Percentiles rank a stretch among this genome's conserved stretches.
These are phyloP conservation scores for Gleditsia sinensis DNA, from an alignment of 306 rosid species.

Conservation along the genomic window DNA sequence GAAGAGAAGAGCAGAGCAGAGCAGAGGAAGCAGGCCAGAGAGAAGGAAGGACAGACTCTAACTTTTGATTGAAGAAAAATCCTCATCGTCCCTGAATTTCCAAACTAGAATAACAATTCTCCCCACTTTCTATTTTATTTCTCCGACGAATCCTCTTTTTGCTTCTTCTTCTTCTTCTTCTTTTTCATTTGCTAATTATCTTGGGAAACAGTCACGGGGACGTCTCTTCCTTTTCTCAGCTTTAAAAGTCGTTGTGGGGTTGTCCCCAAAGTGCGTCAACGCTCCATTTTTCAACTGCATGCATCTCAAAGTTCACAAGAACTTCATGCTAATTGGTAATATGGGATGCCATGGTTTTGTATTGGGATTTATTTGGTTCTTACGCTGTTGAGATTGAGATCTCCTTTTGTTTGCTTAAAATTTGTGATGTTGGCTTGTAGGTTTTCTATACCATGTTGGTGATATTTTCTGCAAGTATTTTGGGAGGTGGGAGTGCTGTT, in stretches of 20 bases:
- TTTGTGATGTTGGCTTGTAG: background rate
- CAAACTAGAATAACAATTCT: background rate
- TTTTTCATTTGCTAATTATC: background rate
- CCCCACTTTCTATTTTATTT: constrained; percentile 32
- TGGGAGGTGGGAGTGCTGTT: background rate
- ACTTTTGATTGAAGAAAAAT: too few relatives aligned
- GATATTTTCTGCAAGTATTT: background rate
- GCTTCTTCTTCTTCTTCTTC: background rate
- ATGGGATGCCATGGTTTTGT: background rate
- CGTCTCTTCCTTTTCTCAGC: background rate
- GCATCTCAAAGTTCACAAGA: constrained; percentile 7
- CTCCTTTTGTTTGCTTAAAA: background rate
- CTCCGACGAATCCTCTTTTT: background rate
- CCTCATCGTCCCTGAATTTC: too few relatives aligned
- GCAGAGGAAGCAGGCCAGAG: background rate
- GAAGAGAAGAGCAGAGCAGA: background rate
- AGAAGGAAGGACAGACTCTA: background rate
- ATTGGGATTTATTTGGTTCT: background rate
- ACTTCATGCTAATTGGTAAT: constrained; percentile 28
- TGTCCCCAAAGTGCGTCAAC: constrained; percentile 7
- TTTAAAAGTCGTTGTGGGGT: background rate
- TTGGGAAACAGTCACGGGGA: constrained; percentile 30
- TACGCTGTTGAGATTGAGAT: constrained; percentile 20
- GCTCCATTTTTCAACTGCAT: constrained; percentile 14
- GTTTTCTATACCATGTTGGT: constrained; percentile 5